Percentiles rank a stretch among this genome's conserved stretches.
Conservation (phyloP, 768 basidiomycete species). For the Trametes sanguinea region DNA sequence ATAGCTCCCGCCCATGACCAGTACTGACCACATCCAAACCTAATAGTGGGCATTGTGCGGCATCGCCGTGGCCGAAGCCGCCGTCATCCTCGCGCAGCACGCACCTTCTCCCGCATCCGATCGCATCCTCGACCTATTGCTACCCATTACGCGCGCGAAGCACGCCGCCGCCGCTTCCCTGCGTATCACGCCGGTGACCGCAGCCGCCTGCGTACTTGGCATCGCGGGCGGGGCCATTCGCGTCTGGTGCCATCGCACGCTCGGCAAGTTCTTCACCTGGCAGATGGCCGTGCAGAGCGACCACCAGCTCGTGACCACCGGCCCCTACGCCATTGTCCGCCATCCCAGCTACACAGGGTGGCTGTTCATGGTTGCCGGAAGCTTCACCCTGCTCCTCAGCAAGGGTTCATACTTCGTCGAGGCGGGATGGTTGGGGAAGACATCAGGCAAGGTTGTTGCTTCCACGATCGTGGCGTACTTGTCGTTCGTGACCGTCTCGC, state of each 20-base stretch:
- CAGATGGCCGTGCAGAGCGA: constrained; percentile 11
- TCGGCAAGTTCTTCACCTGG: constrained; percentile 24
- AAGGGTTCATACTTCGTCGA: background rate
- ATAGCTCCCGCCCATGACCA: too few species aligned
- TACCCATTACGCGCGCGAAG: background rate
- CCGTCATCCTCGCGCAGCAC: background rate
- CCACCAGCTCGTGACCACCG: constrained; percentile 22
- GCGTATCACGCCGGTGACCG: background rate
- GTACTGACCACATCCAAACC: background rate
- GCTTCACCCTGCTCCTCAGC: background rate
- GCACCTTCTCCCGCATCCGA: background rate
- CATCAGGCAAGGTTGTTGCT: background rate
- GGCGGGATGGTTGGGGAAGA: background rate
- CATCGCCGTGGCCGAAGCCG: background rate
- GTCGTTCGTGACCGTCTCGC: background rate
- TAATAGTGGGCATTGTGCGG: background rate
- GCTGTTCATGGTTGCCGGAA: constrained; percentile 2
- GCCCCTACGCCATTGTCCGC: constrained; percentile 23
- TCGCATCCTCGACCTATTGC: background rate
- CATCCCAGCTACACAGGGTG: constrained; percentile 22
- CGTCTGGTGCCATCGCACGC: constrained; percentile 6
- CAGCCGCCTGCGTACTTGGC: background rate
- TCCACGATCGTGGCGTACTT: background rate
- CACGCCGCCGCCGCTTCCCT: background rate
- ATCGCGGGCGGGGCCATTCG: background rate